A percentile compares a stretch with the other conserved stretches of the same genome.
phyloP scores from a whole-genome alignment of 306 rosid genomes.

The Glycine soja region DNA sequence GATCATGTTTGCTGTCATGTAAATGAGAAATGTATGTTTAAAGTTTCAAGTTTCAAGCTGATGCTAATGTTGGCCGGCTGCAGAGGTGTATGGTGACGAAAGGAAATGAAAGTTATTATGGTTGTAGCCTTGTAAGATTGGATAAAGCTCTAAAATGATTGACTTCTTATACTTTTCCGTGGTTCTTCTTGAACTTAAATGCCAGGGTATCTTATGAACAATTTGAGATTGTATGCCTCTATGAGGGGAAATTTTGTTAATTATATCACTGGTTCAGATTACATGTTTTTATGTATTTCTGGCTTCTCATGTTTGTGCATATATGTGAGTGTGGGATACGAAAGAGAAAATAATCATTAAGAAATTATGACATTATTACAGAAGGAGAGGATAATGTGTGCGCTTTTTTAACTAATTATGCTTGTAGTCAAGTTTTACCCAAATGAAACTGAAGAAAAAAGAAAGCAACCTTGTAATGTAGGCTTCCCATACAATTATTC shows the following conservation, averaged over 20 bases:
- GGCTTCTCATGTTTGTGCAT: not conserved
- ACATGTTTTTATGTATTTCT: not conserved
- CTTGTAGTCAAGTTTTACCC: slow-evolving; percentile 12
- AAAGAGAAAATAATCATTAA: not conserved
- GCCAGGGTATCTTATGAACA: not conserved
- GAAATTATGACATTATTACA: not conserved
- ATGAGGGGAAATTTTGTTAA: slow-evolving; percentile 9
- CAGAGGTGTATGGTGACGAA: slow-evolving; percentile 23
- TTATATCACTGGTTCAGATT: slow-evolving; percentile 17
- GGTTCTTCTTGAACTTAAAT: slow-evolving; percentile 14
- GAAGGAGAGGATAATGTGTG: not conserved
- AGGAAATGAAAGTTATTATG: slow-evolving; percentile 9
- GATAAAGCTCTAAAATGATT: not conserved
- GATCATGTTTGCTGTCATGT: slow-evolving; percentile 17
- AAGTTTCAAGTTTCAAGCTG: slow-evolving; percentile 10
- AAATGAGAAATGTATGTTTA: slow-evolving; percentile 35
- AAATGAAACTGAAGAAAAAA: not conserved
- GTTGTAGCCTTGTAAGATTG: slow-evolving; percentile 9
- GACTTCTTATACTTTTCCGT: slow-evolving; percentile 22
- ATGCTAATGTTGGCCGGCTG: slow-evolving; percentile 11
- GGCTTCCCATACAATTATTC: not conserved
- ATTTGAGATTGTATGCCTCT: not conserved
- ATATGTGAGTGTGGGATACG: too few relatives aligned
- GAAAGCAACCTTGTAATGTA: slow-evolving; percentile 9
- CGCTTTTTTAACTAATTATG: not conserved